These are phyloP conservation scores for Cercospora brassicicola DNA, from an alignment of 2,329 filamentous ascomycete genomes.

Conservation along the genomic window DNA sequence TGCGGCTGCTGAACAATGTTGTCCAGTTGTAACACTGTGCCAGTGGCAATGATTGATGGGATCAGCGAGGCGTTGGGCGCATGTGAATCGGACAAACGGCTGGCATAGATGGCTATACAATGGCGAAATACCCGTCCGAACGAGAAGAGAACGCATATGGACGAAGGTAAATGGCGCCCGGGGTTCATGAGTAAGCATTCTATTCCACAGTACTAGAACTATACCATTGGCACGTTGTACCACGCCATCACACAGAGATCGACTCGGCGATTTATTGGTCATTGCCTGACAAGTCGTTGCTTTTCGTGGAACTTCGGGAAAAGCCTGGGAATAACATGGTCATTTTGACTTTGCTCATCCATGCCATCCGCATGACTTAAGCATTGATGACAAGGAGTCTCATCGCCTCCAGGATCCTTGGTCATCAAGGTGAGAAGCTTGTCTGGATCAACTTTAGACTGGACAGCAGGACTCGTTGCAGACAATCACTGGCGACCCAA, in stretches of 20 bases:
- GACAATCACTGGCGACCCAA: neutral
- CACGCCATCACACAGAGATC: neutral
- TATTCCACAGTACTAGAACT: neutral
- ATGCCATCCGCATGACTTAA: neutral
- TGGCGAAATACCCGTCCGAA: neutral
- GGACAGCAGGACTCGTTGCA: neutral
- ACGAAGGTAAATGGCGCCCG: neutral
- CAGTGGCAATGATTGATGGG: constrained; percentile 5
- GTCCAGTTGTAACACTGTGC: constrained; percentile 67
- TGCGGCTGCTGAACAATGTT: constrained; percentile 80
- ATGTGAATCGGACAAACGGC: neutral
- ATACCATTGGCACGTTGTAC: neutral
- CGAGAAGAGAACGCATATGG: neutral
- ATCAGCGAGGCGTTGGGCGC: constrained; percentile 13
- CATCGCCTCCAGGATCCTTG: neutral
- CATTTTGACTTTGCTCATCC: neutral
- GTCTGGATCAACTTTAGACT: neutral
- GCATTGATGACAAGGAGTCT: neutral
- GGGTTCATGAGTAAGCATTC: neutral
- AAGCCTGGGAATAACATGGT: neutral
- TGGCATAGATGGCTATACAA: constrained; percentile 1
- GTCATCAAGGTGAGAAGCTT: neutral
- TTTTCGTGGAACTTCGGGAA: neutral
- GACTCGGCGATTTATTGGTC: neutral
- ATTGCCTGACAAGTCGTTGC: neutral